phyloP scores from a whole-genome alignment of 768 basidiomycete genomes.

The Amanita jacksonii region DNA sequence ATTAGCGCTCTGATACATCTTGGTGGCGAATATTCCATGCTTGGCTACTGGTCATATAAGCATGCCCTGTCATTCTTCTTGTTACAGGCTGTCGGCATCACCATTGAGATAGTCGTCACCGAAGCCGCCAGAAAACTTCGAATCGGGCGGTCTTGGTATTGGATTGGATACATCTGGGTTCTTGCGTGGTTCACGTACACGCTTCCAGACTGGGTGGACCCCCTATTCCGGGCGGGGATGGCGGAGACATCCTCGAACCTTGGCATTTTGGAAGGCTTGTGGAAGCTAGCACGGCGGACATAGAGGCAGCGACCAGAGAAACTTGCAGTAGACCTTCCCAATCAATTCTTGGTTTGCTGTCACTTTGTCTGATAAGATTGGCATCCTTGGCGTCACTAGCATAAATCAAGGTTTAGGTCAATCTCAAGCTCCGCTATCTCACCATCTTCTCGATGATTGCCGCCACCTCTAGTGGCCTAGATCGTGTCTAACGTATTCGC shows the following conservation, averaged over 20 bases:
- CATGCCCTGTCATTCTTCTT: conserved; percentile 19
- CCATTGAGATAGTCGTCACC: conserved; percentile 23
- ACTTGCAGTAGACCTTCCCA: background rate
- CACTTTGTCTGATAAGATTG: conserved; percentile 5
- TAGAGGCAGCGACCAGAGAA: background rate
- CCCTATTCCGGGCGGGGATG: conserved; percentile 11
- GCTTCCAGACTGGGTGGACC: conserved; percentile 16
- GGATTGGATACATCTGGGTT: conserved; percentile 20
- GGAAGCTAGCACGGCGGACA: background rate
- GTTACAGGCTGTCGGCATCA: conserved; percentile 24
- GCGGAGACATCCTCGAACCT: conserved; percentile 7
- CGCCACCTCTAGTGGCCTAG: background rate
- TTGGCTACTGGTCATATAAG: conserved; percentile 9
- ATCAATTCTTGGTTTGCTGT: conserved; percentile 2
- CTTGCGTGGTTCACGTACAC: conserved; percentile 18
- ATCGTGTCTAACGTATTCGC: background rate
- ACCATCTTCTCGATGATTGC: background rate
- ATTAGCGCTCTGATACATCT: conserved; percentile 23
- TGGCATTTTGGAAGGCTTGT: conserved; percentile 1
- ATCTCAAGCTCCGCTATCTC: conserved; percentile 2
- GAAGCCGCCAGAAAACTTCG: conserved; percentile 11
- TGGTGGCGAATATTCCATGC: conserved; percentile 24
- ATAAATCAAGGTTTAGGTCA: conserved; percentile 5
- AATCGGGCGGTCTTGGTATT: conserved; percentile 4
- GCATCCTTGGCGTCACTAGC: background rate